Base-by-base conservation (phyloP, 2,329 filamentous ascomycete species). In the Fusarium newnesense region DNA sequence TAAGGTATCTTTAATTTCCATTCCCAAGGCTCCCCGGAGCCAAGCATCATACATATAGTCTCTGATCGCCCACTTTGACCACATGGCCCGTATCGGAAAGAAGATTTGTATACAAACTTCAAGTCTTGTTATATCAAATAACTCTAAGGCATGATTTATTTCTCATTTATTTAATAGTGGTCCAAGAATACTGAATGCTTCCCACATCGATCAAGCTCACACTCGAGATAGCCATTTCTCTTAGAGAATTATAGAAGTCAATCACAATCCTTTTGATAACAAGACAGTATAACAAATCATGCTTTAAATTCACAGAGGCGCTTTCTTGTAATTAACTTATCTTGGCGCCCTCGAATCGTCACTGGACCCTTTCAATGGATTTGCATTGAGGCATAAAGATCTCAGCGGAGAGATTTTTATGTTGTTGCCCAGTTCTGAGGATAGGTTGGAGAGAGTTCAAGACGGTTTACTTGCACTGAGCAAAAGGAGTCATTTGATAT, bases 401-500 rank as follows among this genome's bases (percentile, higher is more conserved):
- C 13, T 47, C 26, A 19, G 44, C 19, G 6, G 19, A 30, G 19
- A n/a, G 26, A 47, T 30, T 30, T 30, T 21, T 19, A 21, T 47
- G 13, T 30, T 30, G 13, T 47, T 15, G 13, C 13, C 19, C 26
- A 47, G 26, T 47, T 21, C 19, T 21, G 26, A 15, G 9, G 15
- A 47, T 28, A 28, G 15, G 19, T 30, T 3, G 12, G 19, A 21
- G 19, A 9, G 11, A 36, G 4, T 34, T 24, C 8, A 13, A 52
- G 8, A 52, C 30, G 21, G 4, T 7, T 26, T 13, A 10, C n/a
- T 36, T 49, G 10, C 7, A 10, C 16, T 26, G 10, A 15, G 4
- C 1, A 36, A 10, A 15, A 7, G 2, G 6, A 9, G 19, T 3
- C 6, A 4, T 52, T 19, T 19, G 5, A 15, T 13, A 4, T 16